These are phyloP conservation scores for Podochytrium sp. DNA, from an alignment of 192 early-diverging fungal genomes.

Conservation along the genomic window DNA sequence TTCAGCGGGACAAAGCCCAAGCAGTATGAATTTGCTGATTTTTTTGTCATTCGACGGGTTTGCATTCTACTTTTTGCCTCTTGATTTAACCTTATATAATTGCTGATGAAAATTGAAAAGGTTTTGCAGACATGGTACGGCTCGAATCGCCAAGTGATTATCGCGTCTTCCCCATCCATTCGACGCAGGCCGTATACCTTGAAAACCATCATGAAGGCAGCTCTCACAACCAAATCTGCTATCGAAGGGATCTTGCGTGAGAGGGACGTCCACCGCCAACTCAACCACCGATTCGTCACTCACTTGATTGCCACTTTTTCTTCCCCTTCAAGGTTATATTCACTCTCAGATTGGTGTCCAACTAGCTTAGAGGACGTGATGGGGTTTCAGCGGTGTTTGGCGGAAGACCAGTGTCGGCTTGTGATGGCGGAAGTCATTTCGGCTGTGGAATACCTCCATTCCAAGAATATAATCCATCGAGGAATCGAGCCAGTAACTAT, in stretches of 20 bases:
- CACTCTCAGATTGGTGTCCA: conserved; percentile 27
- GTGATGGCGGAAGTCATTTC: conserved; percentile 44
- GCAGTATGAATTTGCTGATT: conserved; percentile 15
- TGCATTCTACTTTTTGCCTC: not conserved
- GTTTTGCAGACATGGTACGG: not conserved
- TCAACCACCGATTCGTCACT: not conserved
- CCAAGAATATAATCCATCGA: conserved; percentile 43
- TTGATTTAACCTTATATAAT: not conserved
- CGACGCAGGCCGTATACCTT: conserved; percentile 13
- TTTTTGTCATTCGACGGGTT: conserved; percentile 26
- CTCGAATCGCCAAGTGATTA: conserved; percentile 11
- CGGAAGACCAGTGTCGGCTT: conserved; percentile 51
- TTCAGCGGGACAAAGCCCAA: too few species aligned
- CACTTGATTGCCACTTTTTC: conserved; percentile 19
- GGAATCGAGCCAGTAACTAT: conserved; percentile 62
- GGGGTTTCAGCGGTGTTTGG: conserved; percentile 17
- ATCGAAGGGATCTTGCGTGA: conserved; percentile 19
- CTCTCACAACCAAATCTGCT: not conserved
- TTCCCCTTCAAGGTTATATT: conserved; percentile 6
- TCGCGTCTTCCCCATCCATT: conserved; percentile 21
- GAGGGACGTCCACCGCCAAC: not conserved
- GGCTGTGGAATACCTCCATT: conserved; percentile 47
- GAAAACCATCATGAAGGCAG: not conserved
- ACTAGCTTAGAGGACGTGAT: conserved; percentile 3
- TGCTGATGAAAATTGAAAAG: not conserved